Evolutionary conservation across 139 green algal genomes (phyloP).

Genomic region (Edaphochlamys debaryana): DNA sequence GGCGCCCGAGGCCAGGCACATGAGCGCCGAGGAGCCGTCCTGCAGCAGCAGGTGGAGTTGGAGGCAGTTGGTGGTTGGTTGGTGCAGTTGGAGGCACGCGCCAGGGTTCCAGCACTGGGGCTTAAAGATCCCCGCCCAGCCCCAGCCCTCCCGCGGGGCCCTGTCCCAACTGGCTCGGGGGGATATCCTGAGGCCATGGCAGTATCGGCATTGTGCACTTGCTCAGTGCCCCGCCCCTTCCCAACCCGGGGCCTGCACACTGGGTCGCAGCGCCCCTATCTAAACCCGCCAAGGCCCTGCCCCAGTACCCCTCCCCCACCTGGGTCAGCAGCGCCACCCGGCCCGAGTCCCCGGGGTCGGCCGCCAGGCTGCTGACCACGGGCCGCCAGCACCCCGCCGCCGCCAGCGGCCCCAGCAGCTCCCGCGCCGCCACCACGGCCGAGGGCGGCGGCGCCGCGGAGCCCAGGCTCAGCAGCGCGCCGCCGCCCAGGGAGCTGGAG

Average conservation of each 20-base stretch:
- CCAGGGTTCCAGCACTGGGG: too few species aligned
- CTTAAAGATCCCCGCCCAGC: too few species aligned
- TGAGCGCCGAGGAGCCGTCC: slow-evolving; percentile 20
- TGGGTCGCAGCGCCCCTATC: too few species aligned
- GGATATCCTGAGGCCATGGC: too few species aligned
- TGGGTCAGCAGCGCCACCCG: slow-evolving; percentile 19
- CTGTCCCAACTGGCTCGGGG: too few species aligned
- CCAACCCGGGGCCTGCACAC: too few species aligned
- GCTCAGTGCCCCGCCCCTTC: too few species aligned
- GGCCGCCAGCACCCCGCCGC: slow-evolving; percentile 10
- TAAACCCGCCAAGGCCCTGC: too few species aligned
- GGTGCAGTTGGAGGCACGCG: too few species aligned
- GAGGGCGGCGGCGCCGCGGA: neutral
- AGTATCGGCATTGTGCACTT: too few species aligned
- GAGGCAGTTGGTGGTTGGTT: too few species aligned
- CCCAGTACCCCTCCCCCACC: neutral
- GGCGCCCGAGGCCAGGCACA: neutral
- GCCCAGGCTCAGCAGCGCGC: slow-evolving; percentile 2
- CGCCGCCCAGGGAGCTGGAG: neutral
- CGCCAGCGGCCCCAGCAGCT: neutral
- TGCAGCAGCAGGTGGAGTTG: neutral
- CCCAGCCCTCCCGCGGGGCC: too few species aligned
- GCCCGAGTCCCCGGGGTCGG: slow-evolving; percentile 23
- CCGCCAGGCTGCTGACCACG: slow-evolving; percentile 9
- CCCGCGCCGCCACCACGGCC: neutral